A percentile compares a stretch with the other conserved stretches of the same genome.
These are phyloP conservation scores for Nadsonia fulvescens DNA, from an alignment of 805 yeast genomes.

Conservation along the genomic window DNA sequence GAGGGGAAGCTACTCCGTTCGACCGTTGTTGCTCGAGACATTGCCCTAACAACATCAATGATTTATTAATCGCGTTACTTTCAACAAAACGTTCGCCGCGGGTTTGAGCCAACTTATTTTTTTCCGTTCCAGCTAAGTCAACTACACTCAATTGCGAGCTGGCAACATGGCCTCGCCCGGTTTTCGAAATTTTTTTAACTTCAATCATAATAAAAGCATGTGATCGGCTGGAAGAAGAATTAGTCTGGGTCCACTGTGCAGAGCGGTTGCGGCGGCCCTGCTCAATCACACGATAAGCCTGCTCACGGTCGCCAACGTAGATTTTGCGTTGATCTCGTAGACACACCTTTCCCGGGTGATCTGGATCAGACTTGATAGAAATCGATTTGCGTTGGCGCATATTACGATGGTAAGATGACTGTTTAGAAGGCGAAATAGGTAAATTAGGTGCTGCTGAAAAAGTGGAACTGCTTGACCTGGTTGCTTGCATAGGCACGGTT, in stretches of 20 bases:
- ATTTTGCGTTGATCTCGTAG: conserved; percentile 26
- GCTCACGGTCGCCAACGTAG: conserved; percentile 20
- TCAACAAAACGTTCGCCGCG: conserved; percentile 28
- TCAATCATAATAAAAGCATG: conserved; percentile 33
- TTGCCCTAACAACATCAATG: conserved; percentile 32
- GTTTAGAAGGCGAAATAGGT: background rate
- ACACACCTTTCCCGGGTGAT: conserved; percentile 24
- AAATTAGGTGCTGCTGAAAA: background rate
- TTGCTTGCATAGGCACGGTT: too few relatives aligned
- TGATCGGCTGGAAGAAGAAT: conserved; percentile 29
- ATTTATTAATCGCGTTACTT: conserved; percentile 30
- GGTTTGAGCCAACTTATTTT: conserved; percentile 28
- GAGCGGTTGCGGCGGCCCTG: conserved; percentile 24
- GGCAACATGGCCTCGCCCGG: conserved; percentile 9
- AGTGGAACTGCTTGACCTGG: too few relatives aligned
- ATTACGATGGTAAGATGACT: too few relatives aligned
- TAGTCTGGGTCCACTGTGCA: conserved; percentile 26
- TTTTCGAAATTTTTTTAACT: conserved; percentile 14
- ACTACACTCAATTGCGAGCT: conserved; percentile 27
- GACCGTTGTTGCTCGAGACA: conserved; percentile 26
- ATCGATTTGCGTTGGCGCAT: conserved; percentile 8
- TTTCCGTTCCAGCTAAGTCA: conserved; percentile 37
- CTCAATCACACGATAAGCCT: conserved; percentile 23
- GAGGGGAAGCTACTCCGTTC: too few relatives aligned
- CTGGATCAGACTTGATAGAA: conserved; percentile 21